Conservation (phyloP, 2,329 filamentous ascomycete genomes). For the Aaosphaeria arxii region DNA sequence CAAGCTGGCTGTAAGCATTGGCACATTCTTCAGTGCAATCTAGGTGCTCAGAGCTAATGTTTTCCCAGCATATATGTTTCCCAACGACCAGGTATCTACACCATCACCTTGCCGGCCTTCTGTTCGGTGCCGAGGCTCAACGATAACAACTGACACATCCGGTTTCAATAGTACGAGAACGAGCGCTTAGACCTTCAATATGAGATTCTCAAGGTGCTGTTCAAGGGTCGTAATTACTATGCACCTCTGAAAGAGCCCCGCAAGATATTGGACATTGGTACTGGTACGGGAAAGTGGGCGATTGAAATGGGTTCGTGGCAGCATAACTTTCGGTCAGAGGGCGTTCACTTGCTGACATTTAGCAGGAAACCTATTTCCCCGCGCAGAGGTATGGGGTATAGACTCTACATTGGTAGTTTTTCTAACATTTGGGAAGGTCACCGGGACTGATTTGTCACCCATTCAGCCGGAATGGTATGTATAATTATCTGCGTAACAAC, state of each 20-base stretch:
- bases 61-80: constrained; percentile 35
- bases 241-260: constrained; percentile 38
- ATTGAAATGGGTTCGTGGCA: constrained; percentile 39
- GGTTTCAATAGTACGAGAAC: constrained; percentile 29
- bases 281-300: constrained; percentile 42
- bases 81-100: constrained; percentile 34
- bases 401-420: neutral
- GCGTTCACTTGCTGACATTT: constrained; percentile 13
- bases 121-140: neutral
- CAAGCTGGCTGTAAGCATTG: constrained; percentile 35
- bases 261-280: constrained; percentile 41
- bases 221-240: constrained; percentile 32
- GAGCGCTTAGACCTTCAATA: constrained; percentile 39
- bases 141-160: constrained; percentile 9
- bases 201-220: constrained; percentile 35
- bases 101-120: neutral
- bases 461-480: constrained; percentile 36
- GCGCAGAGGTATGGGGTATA: constrained; percentile 23
- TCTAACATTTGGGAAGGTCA: constrained; percentile 30
- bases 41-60: constrained; percentile 15
- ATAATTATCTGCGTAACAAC: neutral
- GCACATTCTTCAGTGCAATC: neutral
- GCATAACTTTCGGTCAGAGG: neutral
- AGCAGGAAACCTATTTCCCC: constrained; percentile 32
- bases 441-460: constrained; percentile 42